Percentiles rank a stretch among this genome's conserved stretches.
phyloP scores from a whole-genome alignment of 83 land plant genomes.

The Diphasiastrum complanatum region DNA sequence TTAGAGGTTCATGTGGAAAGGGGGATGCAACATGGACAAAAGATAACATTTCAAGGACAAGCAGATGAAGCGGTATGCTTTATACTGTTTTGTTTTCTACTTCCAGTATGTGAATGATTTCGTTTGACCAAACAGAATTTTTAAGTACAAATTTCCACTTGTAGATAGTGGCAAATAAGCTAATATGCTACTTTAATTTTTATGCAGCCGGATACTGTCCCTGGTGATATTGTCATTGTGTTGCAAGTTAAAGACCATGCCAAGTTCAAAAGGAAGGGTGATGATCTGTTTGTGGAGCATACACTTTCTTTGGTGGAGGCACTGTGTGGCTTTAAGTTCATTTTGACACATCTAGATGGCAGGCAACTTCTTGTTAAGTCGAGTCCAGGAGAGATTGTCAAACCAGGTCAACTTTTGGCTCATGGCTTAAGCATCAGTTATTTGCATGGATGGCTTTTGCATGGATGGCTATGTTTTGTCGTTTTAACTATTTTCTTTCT shows the following conservation, averaged over 20 bases:
- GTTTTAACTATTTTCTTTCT: background rate
- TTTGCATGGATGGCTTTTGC: background rate
- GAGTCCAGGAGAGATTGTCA: slow-evolving; percentile 1
- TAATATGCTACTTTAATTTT: too few species aligned
- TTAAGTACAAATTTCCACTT: too few species aligned
- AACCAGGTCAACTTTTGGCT: background rate
- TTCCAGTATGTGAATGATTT: background rate
- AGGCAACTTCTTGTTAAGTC: slow-evolving; percentile 6
- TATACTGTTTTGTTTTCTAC: background rate
- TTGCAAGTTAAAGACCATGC: slow-evolving; percentile 4
- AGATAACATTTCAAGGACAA: too few species aligned
- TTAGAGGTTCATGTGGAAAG: too few species aligned
- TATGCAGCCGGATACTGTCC: slow-evolving; percentile 7
- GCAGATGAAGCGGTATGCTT: too few species aligned
- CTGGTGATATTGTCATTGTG: background rate
- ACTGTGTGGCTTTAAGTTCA: slow-evolving; percentile 1
- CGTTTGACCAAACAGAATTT: background rate
- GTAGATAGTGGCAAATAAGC: too few species aligned
- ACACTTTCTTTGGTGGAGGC: slow-evolving; percentile 1
- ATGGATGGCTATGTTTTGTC: background rate
- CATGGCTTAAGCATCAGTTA: background rate
- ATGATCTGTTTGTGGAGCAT: too few species aligned
- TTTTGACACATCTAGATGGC: slow-evolving; percentile 2
- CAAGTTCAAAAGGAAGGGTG: slow-evolving; percentile 8
- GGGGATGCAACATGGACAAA: too few species aligned